Evolutionary conservation across 371 early-diverging fungal species (phyloP).

Genomic region (Mortierella sp.): DNA sequence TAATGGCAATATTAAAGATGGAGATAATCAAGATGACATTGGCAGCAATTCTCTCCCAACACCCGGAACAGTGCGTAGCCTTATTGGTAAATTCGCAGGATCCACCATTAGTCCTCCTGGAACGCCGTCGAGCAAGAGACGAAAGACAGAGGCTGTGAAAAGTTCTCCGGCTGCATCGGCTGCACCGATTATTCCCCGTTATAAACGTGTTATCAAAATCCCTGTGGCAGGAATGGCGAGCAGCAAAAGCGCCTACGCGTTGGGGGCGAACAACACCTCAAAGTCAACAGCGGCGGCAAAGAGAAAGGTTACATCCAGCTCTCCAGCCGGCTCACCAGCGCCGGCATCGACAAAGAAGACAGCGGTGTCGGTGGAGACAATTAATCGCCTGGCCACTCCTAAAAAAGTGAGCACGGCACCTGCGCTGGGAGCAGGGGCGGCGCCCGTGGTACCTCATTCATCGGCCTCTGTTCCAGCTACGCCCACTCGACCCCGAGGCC

Average conservation of each 20-base stretch:
- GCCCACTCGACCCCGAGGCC: constrained; percentile 46
- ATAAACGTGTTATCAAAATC: constrained; percentile 44
- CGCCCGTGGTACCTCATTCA: constrained; percentile 29
- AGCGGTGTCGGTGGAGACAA: constrained; percentile 39
- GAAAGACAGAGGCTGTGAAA: constrained; percentile 19
- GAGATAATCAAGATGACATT: constrained; percentile 8
- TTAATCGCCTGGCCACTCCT: constrained; percentile 54
- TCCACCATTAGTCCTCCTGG: constrained; percentile 26
- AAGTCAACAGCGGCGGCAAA: background rate
- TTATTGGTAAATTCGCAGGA: constrained; percentile 50
- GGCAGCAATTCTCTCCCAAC: constrained; percentile 18
- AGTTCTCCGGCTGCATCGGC: constrained; percentile 14
- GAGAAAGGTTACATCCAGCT: constrained; percentile 10
- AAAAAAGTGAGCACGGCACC: constrained; percentile 44
- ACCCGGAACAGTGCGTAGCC: constrained; percentile 41
- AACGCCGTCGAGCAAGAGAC: constrained; percentile 32
- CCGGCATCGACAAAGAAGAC: constrained; percentile 20
- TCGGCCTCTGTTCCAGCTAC: constrained; percentile 16
- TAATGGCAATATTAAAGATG: constrained; percentile 10
- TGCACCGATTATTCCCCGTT: constrained; percentile 17
- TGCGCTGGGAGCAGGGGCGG: constrained; percentile 22
- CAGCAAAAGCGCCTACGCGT: background rate
- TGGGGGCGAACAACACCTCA: background rate
- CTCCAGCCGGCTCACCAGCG: constrained; percentile 32
- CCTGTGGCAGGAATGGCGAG: constrained; percentile 15